Base-by-base conservation (phyloP, 2,329 filamentous ascomycete genomes). In the Alternaria novae-zelandiae region DNA sequence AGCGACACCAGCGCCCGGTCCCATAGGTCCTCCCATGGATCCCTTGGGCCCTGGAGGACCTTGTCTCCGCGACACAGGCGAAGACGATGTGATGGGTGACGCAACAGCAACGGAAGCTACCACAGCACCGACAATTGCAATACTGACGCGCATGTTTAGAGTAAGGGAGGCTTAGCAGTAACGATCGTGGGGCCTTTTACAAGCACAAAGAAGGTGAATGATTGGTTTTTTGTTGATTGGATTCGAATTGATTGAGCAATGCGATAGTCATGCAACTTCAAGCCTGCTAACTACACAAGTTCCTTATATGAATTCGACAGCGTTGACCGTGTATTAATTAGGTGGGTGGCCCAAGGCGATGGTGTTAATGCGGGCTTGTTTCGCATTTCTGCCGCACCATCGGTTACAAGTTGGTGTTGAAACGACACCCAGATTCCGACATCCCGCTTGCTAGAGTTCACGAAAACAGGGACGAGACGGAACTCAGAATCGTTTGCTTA, bases 311-410 rank as follows among this genome's bases (percentile, higher is more conserved):
- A 41, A 53, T 23, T 53, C 28, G 30, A 23, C 49, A 41, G 49
- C 30, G 49, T 17, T 23, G 28, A 36, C 30, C 20, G 49, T 53
- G 49, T 53, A 53, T 36, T 36, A 47, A 54, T 47, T 43, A 17
- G 59, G 43, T 46, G 46, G 46, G 36, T 30, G 32, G 23, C 20
- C 23, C 25, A 55, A 64, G 55, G 54, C 59, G 54, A 20, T 59
- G 56, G 49, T 32, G 49, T 50, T 62, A 56, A 65, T 65, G 67
- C 67, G 53, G 45, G 45, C 30, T 47, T 56, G 67, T 69, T 67
- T 65, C 66, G 62, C 28, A 62, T 57, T 56, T 53, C 49, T 63
- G 67, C 67, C 67, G 65, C 67, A 69, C 64, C 67, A 69, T 63
- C 45, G 50, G 64, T 67, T 69, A 67, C 64, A 61, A 53, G 53